These are phyloP conservation scores for Ogataea kodamae DNA, from an alignment of 805 yeast genomes.

Conservation along the genomic window DNA sequence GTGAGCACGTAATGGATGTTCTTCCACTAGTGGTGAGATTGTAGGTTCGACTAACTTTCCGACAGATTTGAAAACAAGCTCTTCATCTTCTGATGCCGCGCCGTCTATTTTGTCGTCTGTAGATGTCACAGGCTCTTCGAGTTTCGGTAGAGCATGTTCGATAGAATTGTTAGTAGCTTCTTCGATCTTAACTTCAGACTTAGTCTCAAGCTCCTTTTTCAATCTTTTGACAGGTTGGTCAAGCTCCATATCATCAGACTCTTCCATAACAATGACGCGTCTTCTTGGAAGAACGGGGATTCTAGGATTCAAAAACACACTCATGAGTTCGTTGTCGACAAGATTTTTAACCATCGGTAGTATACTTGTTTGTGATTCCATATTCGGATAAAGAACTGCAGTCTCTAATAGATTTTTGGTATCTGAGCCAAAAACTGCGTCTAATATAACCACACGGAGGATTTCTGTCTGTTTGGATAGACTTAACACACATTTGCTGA, in stretches of 20 bases:
- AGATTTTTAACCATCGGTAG: conserved; percentile 65
- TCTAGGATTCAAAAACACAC: conserved; percentile 70
- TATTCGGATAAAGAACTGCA: conserved; percentile 67
- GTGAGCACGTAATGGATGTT: too few species aligned
- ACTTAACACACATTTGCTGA: conserved; percentile 51
- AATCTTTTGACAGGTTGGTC: conserved; percentile 1
- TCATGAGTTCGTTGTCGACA: conserved; percentile 47
- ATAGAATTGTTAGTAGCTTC: conserved; percentile 11
- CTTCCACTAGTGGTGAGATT: too few species aligned
- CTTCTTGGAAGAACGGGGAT: conserved; percentile 48
- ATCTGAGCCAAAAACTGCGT: conserved; percentile 27
- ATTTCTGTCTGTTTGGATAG: conserved; percentile 61
- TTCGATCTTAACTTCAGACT: conserved; percentile 4
- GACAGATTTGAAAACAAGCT: conserved; percentile 18
- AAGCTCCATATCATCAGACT: conserved; percentile 9
- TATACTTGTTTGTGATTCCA: conserved; percentile 48
- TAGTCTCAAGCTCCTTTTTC: conserved; percentile 1
- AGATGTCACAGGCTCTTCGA: conserved; percentile 11
- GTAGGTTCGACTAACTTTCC: conserved; percentile 11
- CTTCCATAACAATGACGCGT: conserved; percentile 1
- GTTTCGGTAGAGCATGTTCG: conserved; percentile 15
- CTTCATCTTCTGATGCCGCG: conserved; percentile 11
- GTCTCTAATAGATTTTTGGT: conserved; percentile 39
- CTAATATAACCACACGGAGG: conserved; percentile 41
- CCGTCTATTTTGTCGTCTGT: background rate